Evolutionary conservation across 352 stramenopile genomes (phyloP).

Genomic region (Phytopythium sindhum): DNA sequence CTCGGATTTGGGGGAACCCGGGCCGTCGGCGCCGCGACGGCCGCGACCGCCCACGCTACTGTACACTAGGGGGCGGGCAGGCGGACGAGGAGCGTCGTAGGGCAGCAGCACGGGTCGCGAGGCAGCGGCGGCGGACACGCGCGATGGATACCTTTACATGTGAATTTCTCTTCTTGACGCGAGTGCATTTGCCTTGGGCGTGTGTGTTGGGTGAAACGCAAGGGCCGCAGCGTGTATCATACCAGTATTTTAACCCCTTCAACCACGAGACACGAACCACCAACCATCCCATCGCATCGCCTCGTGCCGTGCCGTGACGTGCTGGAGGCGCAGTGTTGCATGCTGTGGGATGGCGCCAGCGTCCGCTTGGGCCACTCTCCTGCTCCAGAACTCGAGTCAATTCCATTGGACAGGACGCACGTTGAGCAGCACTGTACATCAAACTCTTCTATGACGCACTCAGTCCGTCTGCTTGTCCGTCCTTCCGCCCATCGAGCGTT

Average conservation of each 20-base stretch:
- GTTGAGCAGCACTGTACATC: neutral
- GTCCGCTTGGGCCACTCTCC: neutral
- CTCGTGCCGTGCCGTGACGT: no score
- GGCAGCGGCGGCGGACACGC: neutral
- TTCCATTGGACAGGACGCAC: neutral
- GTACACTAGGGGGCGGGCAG: constrained; percentile 3
- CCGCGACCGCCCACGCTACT: neutral
- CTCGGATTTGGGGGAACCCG: neutral
- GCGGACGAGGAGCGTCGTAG: neutral
- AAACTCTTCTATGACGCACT: no score
- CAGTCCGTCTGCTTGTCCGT: no score
- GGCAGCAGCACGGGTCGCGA: neutral
- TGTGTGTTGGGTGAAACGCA: constrained; percentile 1
- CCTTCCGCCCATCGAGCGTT: no score
- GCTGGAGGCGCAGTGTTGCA: neutral
- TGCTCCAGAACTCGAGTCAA: neutral
- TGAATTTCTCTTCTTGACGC: neutral
- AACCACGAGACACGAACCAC: no score
- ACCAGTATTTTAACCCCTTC: no score
- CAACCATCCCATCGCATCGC: neutral
- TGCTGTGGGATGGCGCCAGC: neutral
- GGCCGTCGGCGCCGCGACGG: neutral
- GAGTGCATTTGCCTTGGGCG: neutral
- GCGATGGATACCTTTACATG: constrained; percentile 6
- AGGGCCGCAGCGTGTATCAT: neutral